Percentiles rank a stretch among this genome's conserved stretches.
Conservation (phyloP, 176 grass and related monocot genomes). For the Ensete glaucum region DNA sequence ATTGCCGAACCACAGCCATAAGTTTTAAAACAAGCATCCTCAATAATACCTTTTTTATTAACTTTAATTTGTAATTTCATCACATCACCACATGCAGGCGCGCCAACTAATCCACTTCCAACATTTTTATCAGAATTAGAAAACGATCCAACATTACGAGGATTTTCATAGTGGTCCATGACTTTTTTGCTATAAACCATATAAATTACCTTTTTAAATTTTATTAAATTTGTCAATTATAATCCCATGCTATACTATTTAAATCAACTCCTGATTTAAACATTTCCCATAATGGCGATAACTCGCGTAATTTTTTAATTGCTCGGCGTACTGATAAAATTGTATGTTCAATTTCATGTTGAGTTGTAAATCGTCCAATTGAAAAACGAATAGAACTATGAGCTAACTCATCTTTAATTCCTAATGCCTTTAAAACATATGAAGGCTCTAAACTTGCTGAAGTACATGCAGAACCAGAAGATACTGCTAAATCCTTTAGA, state of each 20-base stretch:
- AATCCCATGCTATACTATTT: constrained; percentile 15
- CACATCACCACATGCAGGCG: no score
- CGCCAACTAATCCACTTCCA: no score
- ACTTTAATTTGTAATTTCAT: no score
- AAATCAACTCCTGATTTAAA: constrained; percentile 9
- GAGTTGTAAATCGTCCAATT: constrained; percentile 6
- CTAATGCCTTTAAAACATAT: constrained; percentile 17
- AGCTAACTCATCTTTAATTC: constrained; percentile 16
- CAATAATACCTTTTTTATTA: no score
- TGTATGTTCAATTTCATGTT: constrained; percentile 1
- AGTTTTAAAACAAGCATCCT: no score
- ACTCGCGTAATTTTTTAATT: constrained; percentile 7
- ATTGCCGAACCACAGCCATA: no score
- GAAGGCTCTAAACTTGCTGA: constrained; percentile 21
- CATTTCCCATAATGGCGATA: constrained; percentile 11
- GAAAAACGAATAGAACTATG: constrained; percentile 17
- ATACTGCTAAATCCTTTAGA: constrained; percentile 17
- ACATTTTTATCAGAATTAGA: no score
- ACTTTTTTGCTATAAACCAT: no score
- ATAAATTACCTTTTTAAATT: no score
- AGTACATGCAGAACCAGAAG: constrained; percentile 17
- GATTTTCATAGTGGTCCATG: no score
- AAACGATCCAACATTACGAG: no score
- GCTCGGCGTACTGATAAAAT: not conserved
- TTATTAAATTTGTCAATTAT: no score